Percentiles rank a stretch among this genome's conserved stretches.
Conservation (phyloP, 495 filamentous ascomycete genomes). For the Hypoxylon perforatum region DNA sequence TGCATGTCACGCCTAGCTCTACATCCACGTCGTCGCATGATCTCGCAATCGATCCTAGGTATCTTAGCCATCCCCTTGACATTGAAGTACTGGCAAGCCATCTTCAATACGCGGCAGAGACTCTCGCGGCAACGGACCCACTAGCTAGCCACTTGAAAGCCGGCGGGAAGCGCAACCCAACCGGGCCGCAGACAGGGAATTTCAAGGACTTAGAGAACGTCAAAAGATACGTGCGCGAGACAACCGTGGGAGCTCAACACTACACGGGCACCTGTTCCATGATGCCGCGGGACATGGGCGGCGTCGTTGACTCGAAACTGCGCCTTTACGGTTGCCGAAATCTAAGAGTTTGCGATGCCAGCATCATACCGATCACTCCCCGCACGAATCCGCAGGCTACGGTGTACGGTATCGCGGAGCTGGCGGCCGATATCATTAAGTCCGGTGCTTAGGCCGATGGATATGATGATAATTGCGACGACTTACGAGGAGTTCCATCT, state of each 20-base stretch:
- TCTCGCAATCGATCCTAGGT: too few relatives aligned
- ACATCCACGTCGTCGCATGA: too few relatives aligned
- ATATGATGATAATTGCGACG: too few relatives aligned
- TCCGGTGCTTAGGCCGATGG: too few relatives aligned
- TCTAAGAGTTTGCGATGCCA: conserved; percentile 60
- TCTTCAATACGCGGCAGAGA: too few relatives aligned
- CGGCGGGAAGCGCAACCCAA: conserved; percentile 27
- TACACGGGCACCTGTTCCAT: conserved; percentile 42
- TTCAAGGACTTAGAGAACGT: conserved; percentile 31
- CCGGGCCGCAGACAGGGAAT: neutral
- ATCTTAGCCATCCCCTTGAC: too few relatives aligned
- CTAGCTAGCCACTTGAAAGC: conserved; percentile 41
- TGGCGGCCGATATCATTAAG: too few relatives aligned
- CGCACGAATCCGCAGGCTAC: conserved; percentile 50
- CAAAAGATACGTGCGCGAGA: conserved; percentile 38
- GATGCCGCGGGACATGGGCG: conserved; percentile 42
- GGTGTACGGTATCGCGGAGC: conserved; percentile 60
- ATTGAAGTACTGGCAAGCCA: too few relatives aligned
- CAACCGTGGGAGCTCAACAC: conserved; percentile 39
- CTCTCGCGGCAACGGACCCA: too few relatives aligned
- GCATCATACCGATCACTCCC: conserved; percentile 54
- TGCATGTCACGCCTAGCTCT: too few relatives aligned
- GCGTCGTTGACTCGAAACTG: conserved; percentile 50
- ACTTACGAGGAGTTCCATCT: too few relatives aligned
- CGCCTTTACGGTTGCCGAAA: conserved; percentile 54